Evolutionary conservation across 2,329 filamentous ascomycete species (phyloP).

Genomic region (Xylaria arbuscula): DNA sequence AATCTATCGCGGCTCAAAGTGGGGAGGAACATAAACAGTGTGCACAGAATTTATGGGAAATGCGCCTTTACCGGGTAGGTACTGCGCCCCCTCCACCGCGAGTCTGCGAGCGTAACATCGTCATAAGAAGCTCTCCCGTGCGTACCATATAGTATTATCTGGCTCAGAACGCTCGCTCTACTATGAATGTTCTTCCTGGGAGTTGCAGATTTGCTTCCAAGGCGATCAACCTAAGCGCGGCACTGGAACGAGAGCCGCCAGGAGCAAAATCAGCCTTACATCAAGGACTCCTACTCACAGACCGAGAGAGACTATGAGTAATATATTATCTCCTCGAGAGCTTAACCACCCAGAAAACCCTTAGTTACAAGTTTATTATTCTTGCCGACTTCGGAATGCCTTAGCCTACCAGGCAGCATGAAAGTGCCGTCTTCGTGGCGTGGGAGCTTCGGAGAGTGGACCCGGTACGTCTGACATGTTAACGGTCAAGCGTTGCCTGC

Average conservation of each 20-base stretch:
- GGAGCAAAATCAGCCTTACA: slow-evolving; percentile 8
- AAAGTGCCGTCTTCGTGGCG: neutral
- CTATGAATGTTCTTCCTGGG: neutral
- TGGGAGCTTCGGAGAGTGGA: slow-evolving; percentile 26
- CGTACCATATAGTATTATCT: neutral
- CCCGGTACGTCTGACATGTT: slow-evolving; percentile 8
- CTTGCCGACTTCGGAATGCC: slow-evolving; percentile 3
- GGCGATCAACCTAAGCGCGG: neutral
- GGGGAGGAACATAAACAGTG: neutral
- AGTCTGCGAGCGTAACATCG: neutral
- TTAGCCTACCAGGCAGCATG: slow-evolving; percentile 5
- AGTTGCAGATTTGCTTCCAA: neutral
- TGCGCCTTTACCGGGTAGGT: neutral
- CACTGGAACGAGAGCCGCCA: neutral
- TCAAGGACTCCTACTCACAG: neutral
- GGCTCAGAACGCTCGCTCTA: neutral
- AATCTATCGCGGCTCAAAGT: neutral
- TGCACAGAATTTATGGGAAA: neutral
- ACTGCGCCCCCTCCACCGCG: neutral
- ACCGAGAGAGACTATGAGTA: neutral
- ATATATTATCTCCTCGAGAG: neutral
- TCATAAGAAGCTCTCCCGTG: neutral
- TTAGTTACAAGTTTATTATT: neutral
- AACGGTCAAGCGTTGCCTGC: slow-evolving; percentile 10
- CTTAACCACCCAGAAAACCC: neutral